Percentiles rank a stretch among this genome's conserved stretches.
Conservation (phyloP, 208 protist genomes). For the Crithidia bombi region DNA sequence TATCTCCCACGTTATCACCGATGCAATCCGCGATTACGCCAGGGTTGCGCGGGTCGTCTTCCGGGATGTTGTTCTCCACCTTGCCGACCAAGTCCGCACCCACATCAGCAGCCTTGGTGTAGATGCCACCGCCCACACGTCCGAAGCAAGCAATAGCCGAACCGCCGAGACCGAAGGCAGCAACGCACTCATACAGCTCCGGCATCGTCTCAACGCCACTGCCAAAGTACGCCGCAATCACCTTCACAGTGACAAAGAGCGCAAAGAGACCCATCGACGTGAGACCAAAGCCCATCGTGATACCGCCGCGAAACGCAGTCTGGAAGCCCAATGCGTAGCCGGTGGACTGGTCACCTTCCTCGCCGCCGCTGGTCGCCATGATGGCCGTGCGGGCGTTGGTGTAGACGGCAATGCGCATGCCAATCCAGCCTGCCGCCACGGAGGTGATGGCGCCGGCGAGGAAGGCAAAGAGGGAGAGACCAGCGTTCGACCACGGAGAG, state of each 20-base stretch:
- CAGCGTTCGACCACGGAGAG: conserved; percentile 66
- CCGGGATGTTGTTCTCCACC: conserved; percentile 95
- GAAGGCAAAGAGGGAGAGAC: conserved; percentile 73
- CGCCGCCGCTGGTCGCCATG: conserved; percentile 72
- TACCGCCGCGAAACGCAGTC: conserved; percentile 87
- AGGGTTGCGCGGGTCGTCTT: conserved; percentile 97
- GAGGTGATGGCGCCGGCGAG: conserved; percentile 77
- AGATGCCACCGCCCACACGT: conserved; percentile 96
- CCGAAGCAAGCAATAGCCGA: conserved; percentile 96
- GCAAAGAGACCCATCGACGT: conserved; percentile 83
- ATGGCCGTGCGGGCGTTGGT: conserved; percentile 87
- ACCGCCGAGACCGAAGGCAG: conserved; percentile 95
- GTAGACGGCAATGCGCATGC: conserved; percentile 92
- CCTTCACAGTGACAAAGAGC: conserved; percentile 78
- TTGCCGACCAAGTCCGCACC: conserved; percentile 96
- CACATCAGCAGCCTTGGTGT: conserved; percentile 96
- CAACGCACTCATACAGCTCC: conserved; percentile 87
- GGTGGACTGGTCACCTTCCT: conserved; percentile 51
- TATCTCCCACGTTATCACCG: conserved; percentile 96
- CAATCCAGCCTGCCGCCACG: conserved; percentile 84
- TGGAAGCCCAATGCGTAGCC: conserved; percentile 76
- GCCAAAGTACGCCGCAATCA: conserved; percentile 71
- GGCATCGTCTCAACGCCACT: conserved; percentile 33
- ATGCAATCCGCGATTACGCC: conserved; percentile 97
- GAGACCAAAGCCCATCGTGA: conserved; percentile 90